These are phyloP conservation scores for Haplosporangium sp. DNA, from an alignment of 371 early-diverging fungal species.

Conservation along the genomic window DNA sequence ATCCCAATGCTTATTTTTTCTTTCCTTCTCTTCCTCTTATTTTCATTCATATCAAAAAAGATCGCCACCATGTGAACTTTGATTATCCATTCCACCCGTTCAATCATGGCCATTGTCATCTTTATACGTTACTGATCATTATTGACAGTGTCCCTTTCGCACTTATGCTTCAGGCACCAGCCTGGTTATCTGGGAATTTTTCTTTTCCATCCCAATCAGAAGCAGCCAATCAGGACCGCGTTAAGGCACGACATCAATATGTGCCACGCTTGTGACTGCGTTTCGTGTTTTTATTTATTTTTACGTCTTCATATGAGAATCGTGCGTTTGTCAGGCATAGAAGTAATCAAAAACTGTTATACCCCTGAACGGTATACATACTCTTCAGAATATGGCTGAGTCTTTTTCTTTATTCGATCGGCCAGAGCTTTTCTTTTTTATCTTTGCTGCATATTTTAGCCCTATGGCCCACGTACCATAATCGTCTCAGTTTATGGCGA, in stretches of 20 bases:
- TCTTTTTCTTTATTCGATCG: neutral
- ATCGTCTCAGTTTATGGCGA: too few relatives aligned
- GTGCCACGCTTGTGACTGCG: neutral
- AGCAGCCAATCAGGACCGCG: conserved; percentile 4
- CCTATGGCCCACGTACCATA: too few relatives aligned
- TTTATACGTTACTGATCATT: neutral
- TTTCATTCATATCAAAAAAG: too few relatives aligned
- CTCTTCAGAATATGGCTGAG: neutral
- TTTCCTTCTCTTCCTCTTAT: too few relatives aligned
- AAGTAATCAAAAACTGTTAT: neutral
- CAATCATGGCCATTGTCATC: neutral
- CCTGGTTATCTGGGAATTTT: neutral
- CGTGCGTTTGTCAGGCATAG: neutral
- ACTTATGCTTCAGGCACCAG: neutral
- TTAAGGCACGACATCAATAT: conserved; percentile 12
- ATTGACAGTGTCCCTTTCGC: too few relatives aligned
- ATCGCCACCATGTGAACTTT: neutral
- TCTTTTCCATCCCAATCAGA: neutral
- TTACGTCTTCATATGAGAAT: neutral
- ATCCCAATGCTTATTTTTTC: neutral
- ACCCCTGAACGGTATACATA: neutral
- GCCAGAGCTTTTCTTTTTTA: neutral
- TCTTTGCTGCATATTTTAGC: neutral
- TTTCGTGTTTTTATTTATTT: neutral
- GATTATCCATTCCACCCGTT: too few relatives aligned